A percentile compares a stretch with the other conserved stretches of the same genome.
These are phyloP conservation scores for Calamus simplicifolius DNA, from an alignment of 176 grass and related monocot species.

Conservation along the genomic window DNA sequence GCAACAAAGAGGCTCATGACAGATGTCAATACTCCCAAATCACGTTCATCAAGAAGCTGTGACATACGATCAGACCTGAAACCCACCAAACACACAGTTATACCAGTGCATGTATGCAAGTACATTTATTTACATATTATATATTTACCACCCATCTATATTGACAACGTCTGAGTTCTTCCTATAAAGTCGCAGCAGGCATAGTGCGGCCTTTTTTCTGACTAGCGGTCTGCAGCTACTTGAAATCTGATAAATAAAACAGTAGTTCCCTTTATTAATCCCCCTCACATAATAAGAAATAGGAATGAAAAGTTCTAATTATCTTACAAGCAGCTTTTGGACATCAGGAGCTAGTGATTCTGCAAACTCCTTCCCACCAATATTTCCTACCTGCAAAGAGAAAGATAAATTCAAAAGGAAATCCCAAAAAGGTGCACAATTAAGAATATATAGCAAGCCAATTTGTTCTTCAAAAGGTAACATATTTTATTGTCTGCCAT, in stretches of 20 bases:
- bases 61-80: slow-evolving; percentile 94
- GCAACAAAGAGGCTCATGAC: slow-evolving; percentile 99
- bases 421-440: too few species aligned
- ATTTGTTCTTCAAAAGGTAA: too few species aligned
- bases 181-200: slow-evolving; percentile 95
- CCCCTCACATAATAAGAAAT: slow-evolving; percentile 10
- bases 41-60: slow-evolving; percentile 95
- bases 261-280: slow-evolving; percentile 14
- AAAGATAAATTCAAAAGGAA: not conserved
- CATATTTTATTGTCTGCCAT: too few species aligned
- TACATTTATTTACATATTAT: slow-evolving; percentile 1
- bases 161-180: slow-evolving; percentile 99
- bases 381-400: slow-evolving; percentile 93
- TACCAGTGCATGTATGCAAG: too few species aligned
- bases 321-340: slow-evolving; percentile 89
- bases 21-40: slow-evolving; percentile 89
- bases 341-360: slow-evolving; percentile 98
- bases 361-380: slow-evolving; percentile 98
- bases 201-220: slow-evolving; percentile 96
- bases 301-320: slow-evolving; percentile 11
- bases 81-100: not conserved
- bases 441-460: too few species aligned
- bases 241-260: slow-evolving; percentile 58
- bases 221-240: slow-evolving; percentile 95
- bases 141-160: slow-evolving; percentile 84